Evolutionary conservation across 768 basidiomycete genomes (phyloP).

Genomic region (Polyporus arcularius): DNA sequence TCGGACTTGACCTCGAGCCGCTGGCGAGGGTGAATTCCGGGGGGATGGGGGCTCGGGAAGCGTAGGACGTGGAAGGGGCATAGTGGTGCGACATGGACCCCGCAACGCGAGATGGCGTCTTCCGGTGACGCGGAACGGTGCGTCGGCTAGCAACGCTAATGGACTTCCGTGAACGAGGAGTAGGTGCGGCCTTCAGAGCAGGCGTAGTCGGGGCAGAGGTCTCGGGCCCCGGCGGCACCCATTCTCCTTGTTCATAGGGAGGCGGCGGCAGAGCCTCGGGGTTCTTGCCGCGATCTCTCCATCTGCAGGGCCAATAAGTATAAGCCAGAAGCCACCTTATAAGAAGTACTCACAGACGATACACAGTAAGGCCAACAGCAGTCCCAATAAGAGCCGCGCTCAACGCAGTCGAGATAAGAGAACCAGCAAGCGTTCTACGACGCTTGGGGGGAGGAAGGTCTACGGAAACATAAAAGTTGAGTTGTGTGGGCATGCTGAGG

Average conservation of each 20-base stretch:
- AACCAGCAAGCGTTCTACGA: constrained; percentile 78
- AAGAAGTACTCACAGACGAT: constrained; percentile 66
- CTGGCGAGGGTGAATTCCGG: constrained; percentile 47
- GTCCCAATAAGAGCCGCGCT: constrained; percentile 85
- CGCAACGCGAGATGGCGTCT: constrained; percentile 27
- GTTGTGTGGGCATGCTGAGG: constrained; percentile 25
- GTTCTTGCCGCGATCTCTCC: constrained; percentile 75
- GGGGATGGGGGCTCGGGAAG: constrained; percentile 25
- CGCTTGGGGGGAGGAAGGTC: constrained; percentile 77
- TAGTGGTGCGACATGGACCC: constrained; percentile 28
- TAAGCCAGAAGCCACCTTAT: background rate
- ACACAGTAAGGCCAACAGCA: constrained; percentile 85
- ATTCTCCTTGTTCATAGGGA: constrained; percentile 64
- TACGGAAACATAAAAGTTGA: constrained; percentile 43
- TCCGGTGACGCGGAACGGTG: constrained; percentile 40
- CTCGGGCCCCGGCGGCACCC: constrained; percentile 42
- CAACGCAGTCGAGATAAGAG: constrained; percentile 81
- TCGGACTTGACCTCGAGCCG: constrained; percentile 12
- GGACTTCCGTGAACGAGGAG: constrained; percentile 38
- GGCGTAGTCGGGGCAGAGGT: constrained; percentile 21
- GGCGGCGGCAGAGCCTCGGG: constrained; percentile 50
- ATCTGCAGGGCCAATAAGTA: constrained; percentile 43
- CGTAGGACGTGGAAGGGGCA: constrained; percentile 26
- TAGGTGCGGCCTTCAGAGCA: constrained; percentile 35
- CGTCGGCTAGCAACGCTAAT: constrained; percentile 40